phyloP scores from a whole-genome alignment of 108 stramenopile genomes.

The Mayamaea pseudoterrestris region DNA sequence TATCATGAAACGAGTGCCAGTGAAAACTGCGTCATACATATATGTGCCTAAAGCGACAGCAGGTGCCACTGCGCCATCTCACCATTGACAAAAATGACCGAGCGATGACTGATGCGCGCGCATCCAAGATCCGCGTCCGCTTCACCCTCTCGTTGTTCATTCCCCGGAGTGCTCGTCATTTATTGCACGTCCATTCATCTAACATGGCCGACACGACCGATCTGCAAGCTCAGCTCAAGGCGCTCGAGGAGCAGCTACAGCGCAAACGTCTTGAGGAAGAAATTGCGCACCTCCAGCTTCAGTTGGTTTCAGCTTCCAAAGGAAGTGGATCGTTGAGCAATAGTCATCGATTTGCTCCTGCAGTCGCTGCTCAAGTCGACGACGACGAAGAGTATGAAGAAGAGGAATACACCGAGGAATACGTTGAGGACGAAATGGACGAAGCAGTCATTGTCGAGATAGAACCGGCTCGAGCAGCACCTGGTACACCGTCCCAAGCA shows the following conservation, averaged over 20 bases:
- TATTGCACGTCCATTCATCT: no score
- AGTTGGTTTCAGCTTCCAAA: background rate
- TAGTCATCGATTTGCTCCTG: background rate
- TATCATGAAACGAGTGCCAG: no score
- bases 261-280: background rate
- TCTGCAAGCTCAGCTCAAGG: background rate
- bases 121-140: no score
- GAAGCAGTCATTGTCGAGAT: slow-evolving; percentile 1
- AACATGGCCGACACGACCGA: no score
- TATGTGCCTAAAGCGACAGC: no score
- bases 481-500: background rate
- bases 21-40: no score
- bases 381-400: slow-evolving; percentile 4
- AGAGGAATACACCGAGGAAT: slow-evolving; percentile 3
- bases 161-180: no score
- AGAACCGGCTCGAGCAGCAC: background rate
- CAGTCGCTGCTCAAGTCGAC: no score
- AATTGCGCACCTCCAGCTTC: background rate
- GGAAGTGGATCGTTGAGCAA: slow-evolving; percentile 1
- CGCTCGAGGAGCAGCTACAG: background rate
- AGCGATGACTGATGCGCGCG: no score
- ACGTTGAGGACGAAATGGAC: slow-evolving; percentile 3
- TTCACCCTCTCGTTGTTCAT: no score
- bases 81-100: no score
- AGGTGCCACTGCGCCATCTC: no score